Evolutionary conservation across 441 rosid species (phyloP).

Genomic region (Euphorbia schlechtendalii): DNA sequence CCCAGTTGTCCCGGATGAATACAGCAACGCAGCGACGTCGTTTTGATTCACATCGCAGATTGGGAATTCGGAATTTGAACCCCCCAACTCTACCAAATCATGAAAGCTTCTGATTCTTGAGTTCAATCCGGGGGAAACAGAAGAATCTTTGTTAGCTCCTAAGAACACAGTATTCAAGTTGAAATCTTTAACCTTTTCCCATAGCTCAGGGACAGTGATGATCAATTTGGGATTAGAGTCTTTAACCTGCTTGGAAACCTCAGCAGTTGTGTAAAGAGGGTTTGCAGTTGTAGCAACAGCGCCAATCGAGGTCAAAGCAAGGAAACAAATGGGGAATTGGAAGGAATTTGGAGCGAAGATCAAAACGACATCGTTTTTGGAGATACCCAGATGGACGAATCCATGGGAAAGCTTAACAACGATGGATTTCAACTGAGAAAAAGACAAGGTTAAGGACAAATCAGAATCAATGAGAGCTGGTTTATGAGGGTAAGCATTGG

Average conservation of each 20-base stretch:
- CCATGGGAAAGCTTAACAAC: constrained; percentile 55
- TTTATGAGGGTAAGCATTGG: constrained; percentile 44
- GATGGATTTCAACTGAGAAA: constrained; percentile 47
- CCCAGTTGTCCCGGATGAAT: constrained; percentile 89
- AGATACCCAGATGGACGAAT: constrained; percentile 50
- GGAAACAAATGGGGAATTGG: constrained; percentile 68
- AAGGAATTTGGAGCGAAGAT: constrained; percentile 71
- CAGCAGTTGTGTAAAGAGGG: constrained; percentile 53
- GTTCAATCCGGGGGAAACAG: constrained; percentile 1
- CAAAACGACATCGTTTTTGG: constrained; percentile 55
- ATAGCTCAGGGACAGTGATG: constrained; percentile 49
- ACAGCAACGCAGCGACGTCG: constrained; percentile 56
- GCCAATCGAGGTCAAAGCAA: constrained; percentile 59
- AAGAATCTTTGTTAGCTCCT: constrained; percentile 26
- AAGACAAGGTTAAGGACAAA: constrained; percentile 41
- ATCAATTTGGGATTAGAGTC: constrained; percentile 66
- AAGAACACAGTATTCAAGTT: constrained; percentile 50
- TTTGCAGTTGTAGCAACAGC: constrained; percentile 70
- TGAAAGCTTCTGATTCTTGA: constrained; percentile 35
- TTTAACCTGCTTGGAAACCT: constrained; percentile 54
- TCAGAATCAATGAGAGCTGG: constrained; percentile 68
- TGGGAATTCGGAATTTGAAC: constrained; percentile 40
- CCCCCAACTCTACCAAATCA: constrained; percentile 42
- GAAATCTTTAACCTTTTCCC: constrained; percentile 47
- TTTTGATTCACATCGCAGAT: constrained; percentile 40